Conservation (phyloP, 1,139 yeast species). For the Lodderomyces elongisporus region DNA sequence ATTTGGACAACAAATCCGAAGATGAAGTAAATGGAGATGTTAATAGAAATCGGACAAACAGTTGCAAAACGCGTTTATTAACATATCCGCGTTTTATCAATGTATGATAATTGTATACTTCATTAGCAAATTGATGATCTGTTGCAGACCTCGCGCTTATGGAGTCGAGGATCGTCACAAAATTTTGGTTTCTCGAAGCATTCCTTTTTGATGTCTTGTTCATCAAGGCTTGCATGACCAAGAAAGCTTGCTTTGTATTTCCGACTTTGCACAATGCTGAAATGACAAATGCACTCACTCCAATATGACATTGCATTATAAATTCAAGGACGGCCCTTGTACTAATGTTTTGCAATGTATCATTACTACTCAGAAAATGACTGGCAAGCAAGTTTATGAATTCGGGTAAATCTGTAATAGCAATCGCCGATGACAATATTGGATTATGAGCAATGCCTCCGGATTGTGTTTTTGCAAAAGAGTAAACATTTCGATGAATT, state of each 20-base stretch:
- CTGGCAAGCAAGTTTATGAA: conserved; percentile 14
- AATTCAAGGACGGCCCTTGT: not conserved
- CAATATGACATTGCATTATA: not conserved
- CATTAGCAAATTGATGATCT: not conserved
- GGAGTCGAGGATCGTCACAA: conserved; percentile 6
- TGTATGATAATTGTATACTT: conserved; percentile 1
- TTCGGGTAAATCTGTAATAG: conserved; percentile 27
- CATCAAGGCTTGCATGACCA: conserved; percentile 17
- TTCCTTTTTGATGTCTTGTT: conserved; percentile 1
- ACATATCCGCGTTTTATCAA: conserved; percentile 2
- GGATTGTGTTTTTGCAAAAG: too few relatives aligned
- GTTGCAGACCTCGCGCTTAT: not conserved
- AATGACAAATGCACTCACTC: conserved; percentile 15
- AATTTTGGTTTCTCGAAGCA: conserved; percentile 8
- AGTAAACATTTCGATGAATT: conserved; percentile 25
- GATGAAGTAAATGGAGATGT: not conserved
- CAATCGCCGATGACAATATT: conserved; percentile 24
- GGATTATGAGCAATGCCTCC: conserved; percentile 11
- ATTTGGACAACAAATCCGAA: too few relatives aligned
- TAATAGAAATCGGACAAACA: not conserved
- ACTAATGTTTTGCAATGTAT: not conserved
- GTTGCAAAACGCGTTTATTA: not conserved
- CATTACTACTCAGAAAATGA: not conserved
- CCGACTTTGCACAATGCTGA: conserved; percentile 25
- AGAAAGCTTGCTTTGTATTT: conserved; percentile 22